phyloP scores from a whole-genome alignment of 768 basidiomycete genomes.

The Mycena kentingensis region DNA sequence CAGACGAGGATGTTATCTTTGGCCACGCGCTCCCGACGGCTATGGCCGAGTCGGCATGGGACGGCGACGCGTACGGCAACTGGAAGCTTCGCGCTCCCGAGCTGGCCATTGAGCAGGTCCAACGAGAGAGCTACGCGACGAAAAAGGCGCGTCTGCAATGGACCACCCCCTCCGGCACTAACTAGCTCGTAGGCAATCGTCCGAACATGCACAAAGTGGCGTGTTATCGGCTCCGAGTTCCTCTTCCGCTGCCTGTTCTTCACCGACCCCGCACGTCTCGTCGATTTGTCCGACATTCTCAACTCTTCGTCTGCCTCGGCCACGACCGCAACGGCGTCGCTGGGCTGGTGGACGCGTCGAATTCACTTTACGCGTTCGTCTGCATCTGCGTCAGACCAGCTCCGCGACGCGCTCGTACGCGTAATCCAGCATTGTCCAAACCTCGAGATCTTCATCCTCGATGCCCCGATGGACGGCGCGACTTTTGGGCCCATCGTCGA shows the following conservation, averaged over 20 bases:
- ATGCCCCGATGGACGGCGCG: conserved; percentile 55
- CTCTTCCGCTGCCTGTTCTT: conserved; percentile 73
- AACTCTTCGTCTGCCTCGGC: conserved; percentile 42
- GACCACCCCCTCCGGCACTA: not conserved
- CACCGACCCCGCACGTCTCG: conserved; percentile 56
- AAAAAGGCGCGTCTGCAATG: conserved; percentile 55
- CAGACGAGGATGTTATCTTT: conserved; percentile 71
- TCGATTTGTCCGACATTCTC: conserved; percentile 52
- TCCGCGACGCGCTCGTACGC: conserved; percentile 56
- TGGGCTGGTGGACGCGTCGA: conserved; percentile 74
- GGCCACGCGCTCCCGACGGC: conserved; percentile 60
- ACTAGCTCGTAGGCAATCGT: conserved; percentile 59
- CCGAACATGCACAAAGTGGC: conserved; percentile 66
- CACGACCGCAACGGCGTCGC: conserved; percentile 43
- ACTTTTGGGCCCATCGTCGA: conserved; percentile 68
- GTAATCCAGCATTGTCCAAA: conserved; percentile 70
- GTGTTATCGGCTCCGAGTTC: conserved; percentile 60
- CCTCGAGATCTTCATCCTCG: conserved; percentile 70
- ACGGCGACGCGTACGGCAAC: conserved; percentile 44
- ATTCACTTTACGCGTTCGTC: conserved; percentile 61
- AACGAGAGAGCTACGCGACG: conserved; percentile 61
- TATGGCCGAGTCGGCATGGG: conserved; percentile 70
- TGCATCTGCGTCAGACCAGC: conserved; percentile 46
- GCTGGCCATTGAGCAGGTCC: conserved; percentile 58
- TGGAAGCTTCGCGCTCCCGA: conserved; percentile 66